Evolutionary conservation across 306 rosid genomes (phyloP).

Genomic region (Vigna mungo): DNA sequence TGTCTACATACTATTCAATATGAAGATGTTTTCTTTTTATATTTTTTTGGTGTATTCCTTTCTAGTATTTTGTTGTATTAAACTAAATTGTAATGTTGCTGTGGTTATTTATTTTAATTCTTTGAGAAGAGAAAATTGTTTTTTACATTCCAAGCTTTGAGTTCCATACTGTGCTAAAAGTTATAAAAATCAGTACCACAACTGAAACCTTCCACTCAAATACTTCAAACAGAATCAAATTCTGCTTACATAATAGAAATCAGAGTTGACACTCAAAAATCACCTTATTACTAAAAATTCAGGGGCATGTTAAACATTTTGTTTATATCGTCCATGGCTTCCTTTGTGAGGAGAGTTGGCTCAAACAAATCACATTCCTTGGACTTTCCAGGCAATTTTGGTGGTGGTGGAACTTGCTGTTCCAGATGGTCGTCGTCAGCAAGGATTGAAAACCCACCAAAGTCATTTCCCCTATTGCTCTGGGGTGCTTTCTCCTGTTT

Average conservation of each 20-base stretch:
- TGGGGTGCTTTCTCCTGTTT: slow-evolving; percentile 64
- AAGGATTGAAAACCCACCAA: slow-evolving; percentile 81
- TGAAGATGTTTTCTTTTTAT: not conserved
- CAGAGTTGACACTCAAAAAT: slow-evolving; percentile 29
- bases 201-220: slow-evolving; percentile 35
- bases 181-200: not conserved
- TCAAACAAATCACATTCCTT: slow-evolving; percentile 72
- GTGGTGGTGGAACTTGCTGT: slow-evolving; percentile 51
- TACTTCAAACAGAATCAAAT: slow-evolving; percentile 46
- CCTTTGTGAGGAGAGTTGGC: slow-evolving; percentile 80
- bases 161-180: not conserved
- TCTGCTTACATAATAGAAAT: slow-evolving; percentile 35
- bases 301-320: slow-evolving; percentile 89
- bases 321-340: slow-evolving; percentile 90
- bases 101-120: not conserved
- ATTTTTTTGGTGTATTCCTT: not conserved
- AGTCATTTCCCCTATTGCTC: slow-evolving; percentile 46
- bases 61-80: slow-evolving; percentile 31
- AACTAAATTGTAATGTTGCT: slow-evolving; percentile 40
- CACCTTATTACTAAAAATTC: slow-evolving; percentile 55
- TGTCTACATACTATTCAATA: slow-evolving; percentile 25
- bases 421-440: slow-evolving; percentile 71
- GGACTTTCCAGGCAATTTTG: slow-evolving; percentile 49
- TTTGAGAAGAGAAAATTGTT: not conserved
- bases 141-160: not conserved